A percentile compares a stretch with the other conserved stretches of the same genome.
Evolutionary conservation across 768 basidiomycete genomes (phyloP).

Genomic region (Lyophyllum semitale): DNA sequence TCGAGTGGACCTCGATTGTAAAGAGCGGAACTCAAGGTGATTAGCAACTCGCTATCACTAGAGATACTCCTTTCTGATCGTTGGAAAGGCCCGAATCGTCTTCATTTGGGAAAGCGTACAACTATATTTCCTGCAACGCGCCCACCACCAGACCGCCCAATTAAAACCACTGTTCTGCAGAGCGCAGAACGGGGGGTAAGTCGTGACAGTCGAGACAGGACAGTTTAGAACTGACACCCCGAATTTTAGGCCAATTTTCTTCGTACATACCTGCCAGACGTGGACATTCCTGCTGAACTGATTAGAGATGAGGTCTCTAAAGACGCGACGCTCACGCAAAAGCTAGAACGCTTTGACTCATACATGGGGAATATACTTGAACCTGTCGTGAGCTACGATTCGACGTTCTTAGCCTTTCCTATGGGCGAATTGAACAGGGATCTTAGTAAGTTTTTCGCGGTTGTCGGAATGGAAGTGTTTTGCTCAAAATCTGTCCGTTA

Average conservation of each 20-base stretch:
- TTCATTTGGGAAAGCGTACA: conserved; percentile 30
- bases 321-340: conserved; percentile 37
- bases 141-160: conserved; percentile 29
- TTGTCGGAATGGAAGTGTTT: background rate
- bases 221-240: background rate
- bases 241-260: conserved; percentile 65
- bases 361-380: conserved; percentile 56
- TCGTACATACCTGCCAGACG: conserved; percentile 69
- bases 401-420: conserved; percentile 54
- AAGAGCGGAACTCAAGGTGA: conserved; percentile 28
- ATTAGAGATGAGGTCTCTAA: conserved; percentile 55
- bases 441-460: conserved; percentile 52
- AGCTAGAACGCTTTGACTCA: conserved; percentile 55
- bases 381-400: conserved; percentile 30
- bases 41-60: background rate
- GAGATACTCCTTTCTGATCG: background rate
- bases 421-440: conserved; percentile 60
- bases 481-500: background rate
- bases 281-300: conserved; percentile 72
- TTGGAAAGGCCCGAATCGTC: conserved; percentile 1
- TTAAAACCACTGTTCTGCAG: conserved; percentile 39
- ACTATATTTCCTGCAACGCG: conserved; percentile 64
- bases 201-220: background rate
- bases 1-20: conserved; percentile 55
- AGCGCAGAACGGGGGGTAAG: conserved; percentile 70